Conservation (phyloP, 768 basidiomycete genomes). For the Jaapia argillacea region DNA sequence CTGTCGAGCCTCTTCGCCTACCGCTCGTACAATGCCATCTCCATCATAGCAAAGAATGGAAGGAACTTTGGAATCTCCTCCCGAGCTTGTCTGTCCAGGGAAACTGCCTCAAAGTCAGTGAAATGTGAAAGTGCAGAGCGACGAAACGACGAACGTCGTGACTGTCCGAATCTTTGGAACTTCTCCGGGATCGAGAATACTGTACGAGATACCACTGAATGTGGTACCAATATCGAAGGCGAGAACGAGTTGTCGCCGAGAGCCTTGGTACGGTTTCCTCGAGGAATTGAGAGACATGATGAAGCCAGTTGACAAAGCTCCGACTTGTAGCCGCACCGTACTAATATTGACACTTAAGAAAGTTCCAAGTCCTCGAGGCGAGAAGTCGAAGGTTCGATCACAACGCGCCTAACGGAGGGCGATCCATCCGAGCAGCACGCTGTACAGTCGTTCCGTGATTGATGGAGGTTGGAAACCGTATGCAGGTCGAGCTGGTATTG, state of each 20-base stretch:
- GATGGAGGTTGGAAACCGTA: no score
- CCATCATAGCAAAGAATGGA: background rate
- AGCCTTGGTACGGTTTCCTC: background rate
- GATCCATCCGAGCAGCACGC: no score
- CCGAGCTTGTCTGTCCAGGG: background rate
- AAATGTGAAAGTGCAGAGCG: background rate
- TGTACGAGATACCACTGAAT: slow-evolving; percentile 1
- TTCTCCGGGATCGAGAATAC: slow-evolving; percentile 2
- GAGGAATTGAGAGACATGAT: background rate
- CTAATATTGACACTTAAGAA: no score
- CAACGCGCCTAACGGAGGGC: no score
- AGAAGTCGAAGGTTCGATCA: no score
- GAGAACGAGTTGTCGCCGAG: background rate
- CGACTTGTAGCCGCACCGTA: no score
- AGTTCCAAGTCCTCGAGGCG: no score
- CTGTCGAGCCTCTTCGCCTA: background rate
- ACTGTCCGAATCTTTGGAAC: background rate
- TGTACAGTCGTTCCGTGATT: no score
- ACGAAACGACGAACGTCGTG: background rate
- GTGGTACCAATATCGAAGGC: slow-evolving; percentile 3
- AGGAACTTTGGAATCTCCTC: background rate
- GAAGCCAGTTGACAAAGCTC: no score
- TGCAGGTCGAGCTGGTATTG: no score
- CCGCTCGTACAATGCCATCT: background rate
- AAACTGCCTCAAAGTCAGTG: background rate